Evolutionary conservation across 306 rosid genomes (phyloP).

Genomic region (Vicia villosa): DNA sequence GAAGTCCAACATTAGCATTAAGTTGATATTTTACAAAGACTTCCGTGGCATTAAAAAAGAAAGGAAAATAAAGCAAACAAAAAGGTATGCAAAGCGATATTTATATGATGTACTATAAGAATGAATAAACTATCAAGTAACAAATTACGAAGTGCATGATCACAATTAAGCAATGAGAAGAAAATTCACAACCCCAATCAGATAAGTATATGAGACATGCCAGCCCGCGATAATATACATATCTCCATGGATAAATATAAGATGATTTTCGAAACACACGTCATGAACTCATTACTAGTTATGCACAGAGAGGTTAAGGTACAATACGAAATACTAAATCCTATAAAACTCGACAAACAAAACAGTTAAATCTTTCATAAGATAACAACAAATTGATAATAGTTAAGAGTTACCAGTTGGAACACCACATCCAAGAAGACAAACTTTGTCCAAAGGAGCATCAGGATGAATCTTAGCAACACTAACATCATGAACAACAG

Average conservation of each 20-base stretch:
- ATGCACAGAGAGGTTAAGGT: conserved; percentile 1
- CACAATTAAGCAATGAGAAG: neutral
- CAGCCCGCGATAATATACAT: neutral
- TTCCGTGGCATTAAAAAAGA: neutral
- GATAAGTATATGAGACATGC: conserved; percentile 6
- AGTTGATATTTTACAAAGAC: neutral
- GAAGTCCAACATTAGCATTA: neutral
- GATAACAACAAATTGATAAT: neutral
- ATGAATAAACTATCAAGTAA: neutral
- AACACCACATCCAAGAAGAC: conserved; percentile 96
- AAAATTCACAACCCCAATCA: neutral
- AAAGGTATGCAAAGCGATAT: neutral
- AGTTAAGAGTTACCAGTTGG: conserved; percentile 49
- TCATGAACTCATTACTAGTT: neutral
- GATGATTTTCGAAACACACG: conserved; percentile 12
- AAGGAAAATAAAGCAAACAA: neutral
- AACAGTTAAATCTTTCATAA: neutral
- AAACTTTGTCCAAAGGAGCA: conserved; percentile 91
- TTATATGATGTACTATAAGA: neutral
- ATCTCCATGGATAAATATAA: conserved; percentile 1
- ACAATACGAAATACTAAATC: neutral
- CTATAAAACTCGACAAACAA: neutral
- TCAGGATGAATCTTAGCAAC: conserved; percentile 84
- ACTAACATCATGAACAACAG: conserved; percentile 95
- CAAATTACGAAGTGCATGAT: neutral